A percentile compares a stretch with the other conserved stretches of the same genome.
Conservation (phyloP, 2,329 filamentous ascomycete genomes). For the Alternaria sp. region DNA sequence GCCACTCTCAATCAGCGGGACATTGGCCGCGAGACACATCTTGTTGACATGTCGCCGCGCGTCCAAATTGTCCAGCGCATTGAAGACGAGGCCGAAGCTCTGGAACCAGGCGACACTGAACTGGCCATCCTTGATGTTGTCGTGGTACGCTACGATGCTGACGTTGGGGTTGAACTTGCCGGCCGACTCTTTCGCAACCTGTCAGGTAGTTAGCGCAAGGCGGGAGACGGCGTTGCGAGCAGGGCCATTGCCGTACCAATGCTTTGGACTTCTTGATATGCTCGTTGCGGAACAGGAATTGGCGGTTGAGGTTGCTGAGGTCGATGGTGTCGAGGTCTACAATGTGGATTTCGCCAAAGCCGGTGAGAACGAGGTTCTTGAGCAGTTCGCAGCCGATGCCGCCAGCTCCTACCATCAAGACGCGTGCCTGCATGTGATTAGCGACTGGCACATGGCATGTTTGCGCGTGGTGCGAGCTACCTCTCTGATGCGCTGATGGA, state of each 20-base stretch:
- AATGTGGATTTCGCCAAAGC: slow-evolving; percentile 92
- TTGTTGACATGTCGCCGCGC: slow-evolving; percentile 94
- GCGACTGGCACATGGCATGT: slow-evolving; percentile 11
- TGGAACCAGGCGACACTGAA: slow-evolving; percentile 92
- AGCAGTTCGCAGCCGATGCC: slow-evolving; percentile 97
- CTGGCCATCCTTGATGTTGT: slow-evolving; percentile 89
- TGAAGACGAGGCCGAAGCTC: slow-evolving; percentile 87
- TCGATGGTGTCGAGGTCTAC: slow-evolving; percentile 99
- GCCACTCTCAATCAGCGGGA: slow-evolving; percentile 93
- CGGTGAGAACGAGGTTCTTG: slow-evolving; percentile 92
- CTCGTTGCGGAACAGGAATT: slow-evolving; percentile 95
- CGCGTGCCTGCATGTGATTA: slow-evolving; percentile 70
- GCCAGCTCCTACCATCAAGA: slow-evolving; percentile 94
- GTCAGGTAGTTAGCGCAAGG: slow-evolving; percentile 30
- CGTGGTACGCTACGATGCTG: slow-evolving; percentile 87
- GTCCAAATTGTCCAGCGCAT: slow-evolving; percentile 94
- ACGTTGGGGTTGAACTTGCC: slow-evolving; percentile 88
- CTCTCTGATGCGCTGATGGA: slow-evolving; percentile 74
- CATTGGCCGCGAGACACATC: slow-evolving; percentile 92
- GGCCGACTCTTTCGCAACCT: slow-evolving; percentile 94
- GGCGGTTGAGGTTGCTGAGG: slow-evolving; percentile 94
- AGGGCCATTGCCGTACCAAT: slow-evolving; percentile 63
- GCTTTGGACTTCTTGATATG: slow-evolving; percentile 99
- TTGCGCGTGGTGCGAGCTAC: slow-evolving; percentile 52
- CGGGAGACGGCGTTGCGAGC: neutral